Base-by-base conservation (phyloP, 495 filamentous ascomycete species). In the Penicillium robsamsonii region DNA sequence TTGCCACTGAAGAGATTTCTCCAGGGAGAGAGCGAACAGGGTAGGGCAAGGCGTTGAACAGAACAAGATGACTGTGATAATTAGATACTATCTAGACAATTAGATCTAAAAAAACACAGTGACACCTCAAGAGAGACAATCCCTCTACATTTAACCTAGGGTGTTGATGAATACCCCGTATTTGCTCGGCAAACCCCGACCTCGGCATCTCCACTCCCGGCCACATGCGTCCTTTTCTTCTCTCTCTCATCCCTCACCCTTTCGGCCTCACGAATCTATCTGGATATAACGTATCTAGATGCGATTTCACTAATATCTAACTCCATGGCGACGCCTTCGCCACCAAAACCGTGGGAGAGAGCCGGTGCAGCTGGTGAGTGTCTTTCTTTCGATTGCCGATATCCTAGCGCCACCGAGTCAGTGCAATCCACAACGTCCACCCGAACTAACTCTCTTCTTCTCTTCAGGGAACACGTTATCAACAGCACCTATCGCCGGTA, bases 271-370 rank as follows among this genome's bases (percentile, higher is more conserved):
- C 49, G 48, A 58, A 46, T 43, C 46, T 31, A 55, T 46, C 44
- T 59, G 20, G 53, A 42, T 42, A 46, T n/a, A 17, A 3, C 35
- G 15, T 42, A 46, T 30, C 65, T 67, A 60, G 57, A 77, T 76
- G 72, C 70, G 49, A 70, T 56, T 50, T 62, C 67, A 58, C 49
- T 68, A 63, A 69, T 52, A 58, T 51, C 57, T 18, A 65, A 58
- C 63, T 46, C 38, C 59, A 79, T 79, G 76, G 76, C 76, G 68
- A 73, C 76, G 78, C 83, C 84, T 60, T 93, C 92, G 74, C 93
- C 93, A 63, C 93, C 93, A 35, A 97, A 97, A 75, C 93, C 93
- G 18, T 97, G 93, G 93, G 93, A 97, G 75, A 84, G 85, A 70
- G 81, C 83, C 54, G 87, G 90, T 70, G 82, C 83, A 50, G 69